These are phyloP conservation scores for Amanita rimosa DNA, from an alignment of 768 basidiomycete species.

Conservation along the genomic window DNA sequence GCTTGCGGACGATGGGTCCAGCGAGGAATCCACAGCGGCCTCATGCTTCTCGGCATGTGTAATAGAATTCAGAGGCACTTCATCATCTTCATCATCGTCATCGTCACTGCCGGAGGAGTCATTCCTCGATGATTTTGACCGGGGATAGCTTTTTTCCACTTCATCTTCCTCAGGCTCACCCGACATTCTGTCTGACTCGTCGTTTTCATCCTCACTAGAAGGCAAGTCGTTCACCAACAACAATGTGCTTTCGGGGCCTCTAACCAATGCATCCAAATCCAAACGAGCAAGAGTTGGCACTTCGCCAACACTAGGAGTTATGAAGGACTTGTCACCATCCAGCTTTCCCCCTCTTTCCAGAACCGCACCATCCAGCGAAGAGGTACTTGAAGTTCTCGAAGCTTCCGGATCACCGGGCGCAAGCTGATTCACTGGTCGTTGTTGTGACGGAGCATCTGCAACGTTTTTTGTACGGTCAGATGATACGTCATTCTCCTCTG, in stretches of 20 bases:
- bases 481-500: neutral
- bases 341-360: neutral
- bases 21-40: neutral
- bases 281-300: constrained; percentile 14
- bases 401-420: neutral
- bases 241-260: constrained; percentile 21
- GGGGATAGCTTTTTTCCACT: constrained; percentile 15
- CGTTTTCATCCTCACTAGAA: constrained; percentile 19
- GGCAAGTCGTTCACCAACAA: constrained; percentile 24
- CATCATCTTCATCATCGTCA: constrained; percentile 20
- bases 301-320: neutral
- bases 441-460: constrained; percentile 5
- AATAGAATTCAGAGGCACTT: neutral
- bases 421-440: neutral
- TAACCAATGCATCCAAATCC: constrained; percentile 26
- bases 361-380: neutral
- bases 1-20: neutral
- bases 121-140: constrained; percentile 14
- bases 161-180: constrained; percentile 23
- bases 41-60: neutral
- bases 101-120: constrained; percentile 25
- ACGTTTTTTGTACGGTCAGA: constrained; percentile 6
- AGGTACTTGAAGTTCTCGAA: neutral
- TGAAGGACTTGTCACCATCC: neutral
- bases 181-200: constrained; percentile 30